phyloP scores from a whole-genome alignment of 371 early-diverging fungal species.

The Dichotomocladium elegans region DNA sequence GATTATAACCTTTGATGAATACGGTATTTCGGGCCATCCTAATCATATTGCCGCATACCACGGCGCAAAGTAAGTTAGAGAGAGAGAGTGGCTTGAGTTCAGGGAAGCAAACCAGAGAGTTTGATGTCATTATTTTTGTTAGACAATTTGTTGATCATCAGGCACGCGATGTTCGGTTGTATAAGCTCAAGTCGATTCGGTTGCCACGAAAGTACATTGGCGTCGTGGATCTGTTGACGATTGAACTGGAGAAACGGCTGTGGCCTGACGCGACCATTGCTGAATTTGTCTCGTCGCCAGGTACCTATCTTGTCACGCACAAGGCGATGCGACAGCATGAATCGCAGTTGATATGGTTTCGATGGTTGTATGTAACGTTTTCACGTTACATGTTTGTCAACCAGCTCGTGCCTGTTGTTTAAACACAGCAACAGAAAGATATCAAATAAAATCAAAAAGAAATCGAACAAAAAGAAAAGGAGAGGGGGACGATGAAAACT shows the following conservation, averaged over 20 bases:
- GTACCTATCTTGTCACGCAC: constrained; percentile 42
- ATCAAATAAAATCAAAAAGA: constrained; percentile 4
- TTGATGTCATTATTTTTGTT: neutral
- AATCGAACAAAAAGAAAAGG: constrained; percentile 6
- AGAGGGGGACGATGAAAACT: neutral
- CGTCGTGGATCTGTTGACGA: constrained; percentile 49
- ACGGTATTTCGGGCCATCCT: constrained; percentile 91
- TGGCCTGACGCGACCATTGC: neutral
- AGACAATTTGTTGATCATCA: too few relatives aligned
- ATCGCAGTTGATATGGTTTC: constrained; percentile 94
- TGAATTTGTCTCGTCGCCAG: constrained; percentile 54
- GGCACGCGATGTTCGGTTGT: constrained; percentile 26
- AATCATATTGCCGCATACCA: constrained; percentile 88
- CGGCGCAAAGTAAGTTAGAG: constrained; percentile 68
- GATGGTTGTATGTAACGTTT: constrained; percentile 88
- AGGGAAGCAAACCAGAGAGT: neutral
- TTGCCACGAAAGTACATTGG: constrained; percentile 78
- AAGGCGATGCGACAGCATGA: constrained; percentile 86
- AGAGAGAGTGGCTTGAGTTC: too few relatives aligned
- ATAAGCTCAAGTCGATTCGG: constrained; percentile 60
- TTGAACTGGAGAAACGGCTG: constrained; percentile 2
- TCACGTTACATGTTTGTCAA: constrained; percentile 96
- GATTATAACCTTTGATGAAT: constrained; percentile 92
- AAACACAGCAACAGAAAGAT: neutral
- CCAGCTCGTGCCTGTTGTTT: constrained; percentile 23